These are phyloP conservation scores for Penicillium decumbens DNA, from an alignment of 2,329 filamentous ascomycete genomes.

Conservation along the genomic window DNA sequence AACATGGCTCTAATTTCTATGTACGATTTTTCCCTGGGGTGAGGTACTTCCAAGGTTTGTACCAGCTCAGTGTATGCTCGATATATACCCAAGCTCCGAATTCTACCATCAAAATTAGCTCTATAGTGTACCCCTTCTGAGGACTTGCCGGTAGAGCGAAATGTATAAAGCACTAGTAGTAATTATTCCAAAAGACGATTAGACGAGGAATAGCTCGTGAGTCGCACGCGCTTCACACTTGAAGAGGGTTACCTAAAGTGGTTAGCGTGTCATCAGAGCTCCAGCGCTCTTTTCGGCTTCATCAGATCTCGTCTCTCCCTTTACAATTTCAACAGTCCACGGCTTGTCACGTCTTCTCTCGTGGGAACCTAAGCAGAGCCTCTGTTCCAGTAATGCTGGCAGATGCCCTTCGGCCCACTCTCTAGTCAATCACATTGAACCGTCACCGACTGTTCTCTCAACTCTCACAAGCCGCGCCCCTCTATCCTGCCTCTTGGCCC, in stretches of 20 bases:
- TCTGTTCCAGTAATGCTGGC: not conserved
- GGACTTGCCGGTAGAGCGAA: too few species aligned
- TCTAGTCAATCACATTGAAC: conserved; percentile 3
- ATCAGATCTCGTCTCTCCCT: conserved; percentile 2
- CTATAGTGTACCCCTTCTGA: not conserved
- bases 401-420: not conserved
- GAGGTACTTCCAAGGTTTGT: too few species aligned
- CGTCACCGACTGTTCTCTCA: conserved; percentile 1
- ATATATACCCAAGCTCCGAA: not conserved
- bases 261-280: conserved; percentile 20
- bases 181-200: too few species aligned
- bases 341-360: not conserved
- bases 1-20: too few species aligned
- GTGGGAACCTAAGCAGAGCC: not conserved
- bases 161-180: too few species aligned
- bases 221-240: not conserved
- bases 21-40: too few species aligned
- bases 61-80: not conserved
- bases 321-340: conserved; percentile 3
- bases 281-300: conserved; percentile 20
- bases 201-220: not conserved
- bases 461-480: conserved; percentile 2
- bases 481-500: not conserved
- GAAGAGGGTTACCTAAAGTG: conserved; percentile 12
- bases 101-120: not conserved